Base-by-base conservation (phyloP, 352 stramenopile genomes). In the Hyaloperonospora brassicae region DNA sequence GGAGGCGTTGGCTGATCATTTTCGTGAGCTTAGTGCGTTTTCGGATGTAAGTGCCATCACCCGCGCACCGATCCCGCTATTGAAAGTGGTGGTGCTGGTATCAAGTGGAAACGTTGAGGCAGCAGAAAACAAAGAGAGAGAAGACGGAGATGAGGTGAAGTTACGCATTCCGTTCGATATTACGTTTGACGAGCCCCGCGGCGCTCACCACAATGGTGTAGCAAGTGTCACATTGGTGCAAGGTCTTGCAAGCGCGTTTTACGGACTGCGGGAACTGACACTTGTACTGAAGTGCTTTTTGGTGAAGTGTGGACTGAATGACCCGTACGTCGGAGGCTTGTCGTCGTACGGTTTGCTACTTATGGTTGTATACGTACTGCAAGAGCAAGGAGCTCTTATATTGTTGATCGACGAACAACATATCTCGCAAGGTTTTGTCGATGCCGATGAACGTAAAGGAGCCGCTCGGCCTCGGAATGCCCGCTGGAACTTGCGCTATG, bases 251-350 rank as follows among this genome's bases (percentile, higher is more conserved):
- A 60, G 61, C 5, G 70, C 79, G 14, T 89, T 95, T 14, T 87
- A 88, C 40, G 84, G 84, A 0, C 55, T 97, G 22, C 69, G 77
- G 0, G 85, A 95, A 47, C 50, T 97, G 13, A 86, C 82, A 0
- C 67, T 96, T 23, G 84, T 96, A 8, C 62, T 97, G 21, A 97
- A 97, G 63, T 74, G 93, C 48, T 95, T 96, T 49, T 59, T 97
- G 7, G 84, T 78, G n/a, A 84, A 87, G 34, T 76, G 87, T 24
- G 73, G 76, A 5, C 55, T 95, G 8, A 96, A 96, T 50, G 87
- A 97, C 50, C 85, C 87, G 8, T 96, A 93, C 53, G 66, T 89
- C 14, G 89, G 89, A n/a, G 89, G 89, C 0, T 65, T 97, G 3
- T 95, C 85, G 2, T 95, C 83, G 2, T 96, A 97, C 41, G 86